A percentile compares a stretch with the other conserved stretches of the same genome.
These are phyloP conservation scores for Lodderomyces beijingensis DNA, from an alignment of 1,139 yeast species.

Conservation along the genomic window DNA sequence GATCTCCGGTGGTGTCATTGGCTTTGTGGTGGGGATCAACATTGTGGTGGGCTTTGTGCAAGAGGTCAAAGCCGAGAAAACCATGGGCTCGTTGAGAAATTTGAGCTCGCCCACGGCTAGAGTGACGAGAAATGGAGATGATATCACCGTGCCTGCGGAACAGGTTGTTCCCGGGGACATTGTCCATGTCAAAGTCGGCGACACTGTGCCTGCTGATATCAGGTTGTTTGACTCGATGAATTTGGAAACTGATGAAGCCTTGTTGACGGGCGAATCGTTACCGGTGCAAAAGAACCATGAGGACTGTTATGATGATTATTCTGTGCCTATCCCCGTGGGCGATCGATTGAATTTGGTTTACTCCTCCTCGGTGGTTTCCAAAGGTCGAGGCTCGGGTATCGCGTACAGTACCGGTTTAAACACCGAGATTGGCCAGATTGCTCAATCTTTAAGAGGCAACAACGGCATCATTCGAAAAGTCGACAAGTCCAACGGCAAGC, in stretches of 20 bases:
- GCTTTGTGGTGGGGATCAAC: slow-evolving; percentile 63
- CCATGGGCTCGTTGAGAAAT: slow-evolving; percentile 71
- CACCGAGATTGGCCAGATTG: slow-evolving; percentile 78
- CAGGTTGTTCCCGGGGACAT: slow-evolving; percentile 80
- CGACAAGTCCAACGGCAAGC: slow-evolving; percentile 19
- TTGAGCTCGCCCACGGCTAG: slow-evolving; percentile 72
- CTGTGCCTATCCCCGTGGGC: slow-evolving; percentile 56
- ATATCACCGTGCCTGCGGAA: slow-evolving; percentile 55
- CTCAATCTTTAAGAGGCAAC: slow-evolving; percentile 48
- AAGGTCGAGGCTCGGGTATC: slow-evolving; percentile 74
- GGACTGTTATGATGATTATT: slow-evolving; percentile 31
- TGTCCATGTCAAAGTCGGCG: slow-evolving; percentile 65
- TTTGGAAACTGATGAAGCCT: slow-evolving; percentile 77
- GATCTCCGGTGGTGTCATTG: slow-evolving; percentile 83
- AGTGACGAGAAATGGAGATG: slow-evolving; percentile 62
- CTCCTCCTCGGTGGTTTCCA: slow-evolving; percentile 66
- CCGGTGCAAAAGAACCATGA: slow-evolving; percentile 60
- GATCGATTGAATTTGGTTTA: slow-evolving; percentile 73
- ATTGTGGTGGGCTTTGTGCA: slow-evolving; percentile 68
- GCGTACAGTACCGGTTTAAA: slow-evolving; percentile 62
- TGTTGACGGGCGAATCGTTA: slow-evolving; percentile 75
- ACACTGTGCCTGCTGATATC: slow-evolving; percentile 75
- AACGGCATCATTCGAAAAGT: slow-evolving; percentile 24
- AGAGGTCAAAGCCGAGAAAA: slow-evolving; percentile 70
- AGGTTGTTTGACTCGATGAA: slow-evolving; percentile 59